A percentile compares a stretch with the other conserved stretches of the same genome.
Evolutionary conservation across 73 alveolate genomes (phyloP).

Genomic region (Paramecium sexaurelia): DNA sequence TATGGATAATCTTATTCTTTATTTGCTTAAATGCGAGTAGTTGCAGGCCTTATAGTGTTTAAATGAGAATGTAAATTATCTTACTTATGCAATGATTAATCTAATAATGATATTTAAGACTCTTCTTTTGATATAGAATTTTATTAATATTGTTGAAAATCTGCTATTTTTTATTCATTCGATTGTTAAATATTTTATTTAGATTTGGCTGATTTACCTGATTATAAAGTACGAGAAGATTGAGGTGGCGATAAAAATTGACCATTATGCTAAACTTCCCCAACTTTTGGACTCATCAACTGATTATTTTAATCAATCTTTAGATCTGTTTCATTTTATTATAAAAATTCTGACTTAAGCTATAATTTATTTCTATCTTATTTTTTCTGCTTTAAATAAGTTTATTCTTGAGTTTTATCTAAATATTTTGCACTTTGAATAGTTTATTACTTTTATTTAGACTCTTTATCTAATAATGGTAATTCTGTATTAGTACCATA

Average conservation of each 20-base stretch:
- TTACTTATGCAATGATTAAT: background rate
- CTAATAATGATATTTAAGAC: background rate
- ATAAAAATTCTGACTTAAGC: background rate
- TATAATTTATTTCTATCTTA: background rate
- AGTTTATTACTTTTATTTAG: background rate
- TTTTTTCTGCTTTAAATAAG: background rate
- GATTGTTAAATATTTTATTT: background rate
- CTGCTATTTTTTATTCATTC: background rate
- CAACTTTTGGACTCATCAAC: background rate
- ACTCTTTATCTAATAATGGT: background rate
- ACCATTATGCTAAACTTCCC: background rate
- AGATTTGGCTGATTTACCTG: background rate
- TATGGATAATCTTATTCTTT: background rate
- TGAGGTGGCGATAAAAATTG: background rate
- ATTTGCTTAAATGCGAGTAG: background rate
- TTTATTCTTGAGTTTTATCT: background rate
- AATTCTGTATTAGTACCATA: background rate
- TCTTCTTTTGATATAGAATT: background rate
- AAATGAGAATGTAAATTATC: background rate
- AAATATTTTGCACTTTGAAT: background rate
- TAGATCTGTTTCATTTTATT: background rate
- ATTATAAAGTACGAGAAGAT: slow-evolving; percentile 8
- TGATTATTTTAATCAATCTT: background rate
- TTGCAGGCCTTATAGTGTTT: background rate
- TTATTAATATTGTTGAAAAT: background rate